Evolutionary conservation across 257 asterid species (phyloP), one percentile per base, ranked within the genome.

Genomic region (Gardenia jasminoides): DNA sequence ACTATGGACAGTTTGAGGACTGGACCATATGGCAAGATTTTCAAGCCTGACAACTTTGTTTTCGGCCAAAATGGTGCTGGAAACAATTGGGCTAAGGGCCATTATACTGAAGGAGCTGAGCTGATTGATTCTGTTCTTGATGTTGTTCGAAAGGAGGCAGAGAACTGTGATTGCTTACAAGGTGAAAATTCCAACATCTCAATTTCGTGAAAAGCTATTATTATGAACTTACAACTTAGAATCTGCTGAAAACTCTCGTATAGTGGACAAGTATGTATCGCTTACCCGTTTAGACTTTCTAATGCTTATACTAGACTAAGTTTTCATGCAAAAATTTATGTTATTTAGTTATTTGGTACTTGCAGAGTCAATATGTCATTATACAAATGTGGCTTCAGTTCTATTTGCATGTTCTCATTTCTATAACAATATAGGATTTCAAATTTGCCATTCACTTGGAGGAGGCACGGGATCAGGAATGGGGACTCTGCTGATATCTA

Each of bases 401-500:
- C 5, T 4, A 28, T 16, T 66, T 66, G 6, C 41, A 17, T 66
- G 70, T 13, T 12, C 11, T 66, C 3, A 66, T 33, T 31, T 58
- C 58, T 76, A 17, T 75, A 58, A 28, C 68, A 28, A 66, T 33
- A 20, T 67, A 91, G 94, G 96, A 56, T 91, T 91, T 79, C 96
- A 91, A 84, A 31, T 91, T 67, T 91, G 94, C 81, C 96, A 91
- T 67, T 91, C 96, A 13, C 86, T 91, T 64, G 96, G 94, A 78
- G 92, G 94, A 48, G 94, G 92, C 4, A 91, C 94, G 9, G 96
- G 96, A 74, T 91, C 96, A 1, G 93, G 96, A 54, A 91, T 91
- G 93, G 93, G 96, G 30, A 91, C 93, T 10, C 76, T 91, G 58
- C 84, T 91, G 70, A 88, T 91, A 52, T 89, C 96, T 2, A 91